Evolutionary conservation across 495 filamentous ascomycete genomes (phyloP), one percentile per base, ranked within the genome.

Genomic region (Hyaloscypha variabilis): DNA sequence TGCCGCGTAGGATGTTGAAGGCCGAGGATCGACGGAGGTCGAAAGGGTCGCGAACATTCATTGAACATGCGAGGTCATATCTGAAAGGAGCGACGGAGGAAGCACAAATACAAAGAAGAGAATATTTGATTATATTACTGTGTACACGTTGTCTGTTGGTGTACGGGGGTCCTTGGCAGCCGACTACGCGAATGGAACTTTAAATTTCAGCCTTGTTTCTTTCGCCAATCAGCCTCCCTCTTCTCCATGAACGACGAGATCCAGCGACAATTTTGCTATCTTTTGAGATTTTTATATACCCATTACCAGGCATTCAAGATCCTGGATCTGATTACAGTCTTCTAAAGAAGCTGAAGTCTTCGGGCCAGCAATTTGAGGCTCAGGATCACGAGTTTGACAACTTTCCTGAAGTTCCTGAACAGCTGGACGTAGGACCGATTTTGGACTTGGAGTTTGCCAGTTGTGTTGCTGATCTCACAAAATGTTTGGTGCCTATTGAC

Each of bases 31-130:
- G 75, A 71, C 78, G 77, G 67, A 82, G 73, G 67, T 80, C 76
- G 72, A 84, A 84, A 46, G 80, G 81, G 67, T 83, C 80, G 63
- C 79, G 78, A 70, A 79, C 74, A 75, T 82, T 84, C 82, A 85
- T 85, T 71, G 75, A 74, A 64, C 59, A 52, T 8, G 53, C n/a
- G 14, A 46, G 34, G 65, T 63, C 70, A 72, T 72, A 1, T 72
- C 57, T 65, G 49, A 64, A 66, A 64, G 42, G 66, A 71, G 56
- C 29, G 55, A 65, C 63, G 56, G 52, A 42, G 39, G 13, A 30
- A 63, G 63, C 50, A 63, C 31, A 64, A 19, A 39, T 39, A 25
- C 58, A 58, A 60, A 24, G 52, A 63, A 62, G 36, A 34, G 53
- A 30, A 23, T 28, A 10, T 11, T 28, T 34, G 14, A 29, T 14